Evolutionary conservation across 2,329 filamentous ascomycete genomes (phyloP).

Genomic region (Fusarium chlamydosporum): DNA sequence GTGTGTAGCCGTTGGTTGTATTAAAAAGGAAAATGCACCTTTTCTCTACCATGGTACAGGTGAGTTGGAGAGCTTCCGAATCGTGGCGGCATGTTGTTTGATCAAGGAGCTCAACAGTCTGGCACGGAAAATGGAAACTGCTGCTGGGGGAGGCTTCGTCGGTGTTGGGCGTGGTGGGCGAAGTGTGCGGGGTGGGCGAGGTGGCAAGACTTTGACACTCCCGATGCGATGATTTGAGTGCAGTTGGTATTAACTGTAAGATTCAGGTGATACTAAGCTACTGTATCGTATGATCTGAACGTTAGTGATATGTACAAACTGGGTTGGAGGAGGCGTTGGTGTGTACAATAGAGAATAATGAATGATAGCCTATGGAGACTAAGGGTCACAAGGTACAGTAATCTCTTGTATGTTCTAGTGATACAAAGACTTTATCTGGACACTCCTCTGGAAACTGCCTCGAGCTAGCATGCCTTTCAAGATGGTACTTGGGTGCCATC

Average conservation of each 20-base stretch:
- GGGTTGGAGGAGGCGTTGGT: not conserved
- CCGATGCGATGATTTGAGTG: slow-evolving; percentile 35
- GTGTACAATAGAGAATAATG: not conserved
- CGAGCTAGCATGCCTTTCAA: not conserved
- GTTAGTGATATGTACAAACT: not conserved
- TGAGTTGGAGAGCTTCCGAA: slow-evolving; percentile 55
- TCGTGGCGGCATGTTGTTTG: slow-evolving; percentile 57
- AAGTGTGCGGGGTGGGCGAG: slow-evolving; percentile 20
- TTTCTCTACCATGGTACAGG: slow-evolving; percentile 29
- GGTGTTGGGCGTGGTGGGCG: slow-evolving; percentile 45
- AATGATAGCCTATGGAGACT: not conserved
- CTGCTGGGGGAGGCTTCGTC: slow-evolving; percentile 45
- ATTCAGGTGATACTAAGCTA: not conserved
- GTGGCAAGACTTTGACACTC: slow-evolving; percentile 29
- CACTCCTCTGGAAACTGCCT: not conserved
- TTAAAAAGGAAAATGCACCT: slow-evolving; percentile 13
- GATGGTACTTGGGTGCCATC: not conserved
- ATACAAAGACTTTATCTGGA: not conserved
- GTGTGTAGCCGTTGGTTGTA: slow-evolving; percentile 53
- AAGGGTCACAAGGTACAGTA: not conserved
- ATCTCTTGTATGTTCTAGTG: no score
- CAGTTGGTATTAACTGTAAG: not conserved
- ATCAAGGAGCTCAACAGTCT: slow-evolving; percentile 46
- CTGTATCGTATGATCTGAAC: not conserved
- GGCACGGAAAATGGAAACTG: slow-evolving; percentile 24